A percentile compares a stretch with the other conserved stretches of the same genome.
phyloP scores from a whole-genome alignment of 1,284 basidiomycete genomes.

The Meripilus lineatus region DNA sequence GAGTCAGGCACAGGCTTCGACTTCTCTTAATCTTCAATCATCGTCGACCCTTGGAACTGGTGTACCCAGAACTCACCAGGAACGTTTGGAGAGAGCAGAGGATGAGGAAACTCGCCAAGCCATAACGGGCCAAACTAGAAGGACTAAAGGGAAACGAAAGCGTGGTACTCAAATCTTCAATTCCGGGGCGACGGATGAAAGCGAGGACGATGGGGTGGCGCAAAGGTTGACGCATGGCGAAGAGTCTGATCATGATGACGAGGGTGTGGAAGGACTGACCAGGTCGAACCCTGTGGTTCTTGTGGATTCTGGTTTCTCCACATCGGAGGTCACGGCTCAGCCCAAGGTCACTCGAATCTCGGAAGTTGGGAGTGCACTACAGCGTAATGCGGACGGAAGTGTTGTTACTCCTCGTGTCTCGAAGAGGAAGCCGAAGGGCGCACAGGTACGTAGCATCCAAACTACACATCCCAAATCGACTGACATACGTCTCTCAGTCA shows the following conservation, averaged over 20 bases:
- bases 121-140: conserved; percentile 34
- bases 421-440: conserved; percentile 32
- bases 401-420: conserved; percentile 42
- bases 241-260: conserved; percentile 11
- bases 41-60: conserved; percentile 79
- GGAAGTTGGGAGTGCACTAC: conserved; percentile 53
- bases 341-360: conserved; percentile 3
- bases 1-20: conserved; percentile 64
- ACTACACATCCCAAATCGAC: conserved; percentile 1
- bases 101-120: conserved; percentile 52
- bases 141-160: conserved; percentile 45
- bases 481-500: conserved; percentile 7
- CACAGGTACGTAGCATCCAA: conserved; percentile 33
- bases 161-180: conserved; percentile 25
- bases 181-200: conserved; percentile 30
- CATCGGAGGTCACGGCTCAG: conserved; percentile 9
- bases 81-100: conserved; percentile 54
- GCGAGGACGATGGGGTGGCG: conserved; percentile 21
- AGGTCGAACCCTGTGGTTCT: conserved; percentile 24
- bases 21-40: conserved; percentile 57
- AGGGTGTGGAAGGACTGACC: conserved; percentile 13
- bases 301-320: conserved; percentile 25
- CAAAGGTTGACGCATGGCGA: neutral
- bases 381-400: conserved; percentile 54
- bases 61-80: conserved; percentile 51